Evolutionary conservation across 1,139 yeast genomes (phyloP), one percentile per base, ranked within the genome.

Genomic region (Magnusiomyces sp.): DNA sequence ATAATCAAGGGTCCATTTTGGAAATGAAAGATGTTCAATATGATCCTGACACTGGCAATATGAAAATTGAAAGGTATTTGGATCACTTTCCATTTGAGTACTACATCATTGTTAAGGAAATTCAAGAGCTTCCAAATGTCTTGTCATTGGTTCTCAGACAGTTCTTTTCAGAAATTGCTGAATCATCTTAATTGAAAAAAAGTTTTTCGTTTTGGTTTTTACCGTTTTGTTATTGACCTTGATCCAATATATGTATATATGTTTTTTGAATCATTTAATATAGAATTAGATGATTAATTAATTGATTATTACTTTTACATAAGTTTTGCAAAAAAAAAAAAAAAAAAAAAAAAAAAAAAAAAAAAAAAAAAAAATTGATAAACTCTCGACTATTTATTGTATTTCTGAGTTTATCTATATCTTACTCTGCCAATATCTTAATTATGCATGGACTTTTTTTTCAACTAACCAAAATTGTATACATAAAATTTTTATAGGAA

Each of bases 21-120:
- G 97, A 92, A 59, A 89, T 94, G 96, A 84, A 83, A 53, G 97
- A 92, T 70, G 98, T 90, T 36, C 79, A 76, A 53, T 94, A 90
- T 62, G 73, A 77, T 16, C 80, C 86, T 37, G 83, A 81, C 56
- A 72, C 74, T 47, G 97, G 97, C 2, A 77, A 77, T 51, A 75
- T 80, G 79, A 77, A 83, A 64, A 94, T 94, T 54, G 83, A 80
- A 54, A 84, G 83, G 60, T 94, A 94, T 61, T 75, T 94, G 68
- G 97, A 92, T 59, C 79, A 86, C 27, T 94, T 94, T 80, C 97
- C 98, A 59, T 94, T 94, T 68, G 97, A 94, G 63, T 92, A 85
- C 65, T 94, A 90, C 62, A 96, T 92, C 53, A 92, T 94, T 59
- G 97, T 94, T 38, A 81, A 87, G 60, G 82, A 92, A 62, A 86